Conservation (phyloP, 768 basidiomycete species). For the Boletus rex-veris region DNA sequence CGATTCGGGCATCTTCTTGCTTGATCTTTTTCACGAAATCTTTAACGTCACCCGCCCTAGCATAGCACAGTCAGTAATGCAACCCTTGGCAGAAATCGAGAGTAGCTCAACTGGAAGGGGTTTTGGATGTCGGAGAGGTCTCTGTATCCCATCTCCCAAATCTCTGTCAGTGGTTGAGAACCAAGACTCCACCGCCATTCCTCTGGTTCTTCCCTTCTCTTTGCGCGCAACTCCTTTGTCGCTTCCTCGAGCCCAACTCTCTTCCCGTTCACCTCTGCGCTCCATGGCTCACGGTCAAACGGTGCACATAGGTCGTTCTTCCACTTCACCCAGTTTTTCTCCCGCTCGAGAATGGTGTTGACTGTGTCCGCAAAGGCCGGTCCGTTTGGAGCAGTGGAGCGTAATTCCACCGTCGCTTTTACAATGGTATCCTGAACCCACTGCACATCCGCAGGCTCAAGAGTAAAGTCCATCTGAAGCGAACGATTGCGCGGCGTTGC, state of each 20-base stretch:
- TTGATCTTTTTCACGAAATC: constrained; percentile 72
- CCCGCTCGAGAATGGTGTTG: constrained; percentile 66
- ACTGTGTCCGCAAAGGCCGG: constrained; percentile 75
- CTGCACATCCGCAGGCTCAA: constrained; percentile 61
- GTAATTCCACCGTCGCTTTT: constrained; percentile 53
- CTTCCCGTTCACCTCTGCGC: constrained; percentile 43
- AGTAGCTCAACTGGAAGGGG: constrained; percentile 59
- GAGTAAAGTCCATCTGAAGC: constrained; percentile 79
- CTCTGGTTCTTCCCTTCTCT: constrained; percentile 53
- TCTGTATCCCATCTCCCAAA: constrained; percentile 80
- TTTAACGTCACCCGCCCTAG: constrained; percentile 68
- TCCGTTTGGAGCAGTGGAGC: constrained; percentile 76
- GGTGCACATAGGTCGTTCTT: constrained; percentile 79
- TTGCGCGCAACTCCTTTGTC: constrained; percentile 48
- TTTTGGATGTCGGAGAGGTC: constrained; percentile 58
- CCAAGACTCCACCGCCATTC: constrained; percentile 68
- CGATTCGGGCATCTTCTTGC: constrained; percentile 61
- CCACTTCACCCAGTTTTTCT: constrained; percentile 90
- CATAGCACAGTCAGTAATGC: constrained; percentile 2
- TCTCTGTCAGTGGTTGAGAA: constrained; percentile 68
- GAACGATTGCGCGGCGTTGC: constrained; percentile 66
- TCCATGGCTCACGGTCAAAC: constrained; percentile 74
- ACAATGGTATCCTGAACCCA: constrained; percentile 73
- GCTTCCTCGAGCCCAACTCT: constrained; percentile 60
- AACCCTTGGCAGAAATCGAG: background rate